phyloP scores from a whole-genome alignment of 2,329 filamentous ascomycete species.

The Sarocladiaceae sp. region DNA sequence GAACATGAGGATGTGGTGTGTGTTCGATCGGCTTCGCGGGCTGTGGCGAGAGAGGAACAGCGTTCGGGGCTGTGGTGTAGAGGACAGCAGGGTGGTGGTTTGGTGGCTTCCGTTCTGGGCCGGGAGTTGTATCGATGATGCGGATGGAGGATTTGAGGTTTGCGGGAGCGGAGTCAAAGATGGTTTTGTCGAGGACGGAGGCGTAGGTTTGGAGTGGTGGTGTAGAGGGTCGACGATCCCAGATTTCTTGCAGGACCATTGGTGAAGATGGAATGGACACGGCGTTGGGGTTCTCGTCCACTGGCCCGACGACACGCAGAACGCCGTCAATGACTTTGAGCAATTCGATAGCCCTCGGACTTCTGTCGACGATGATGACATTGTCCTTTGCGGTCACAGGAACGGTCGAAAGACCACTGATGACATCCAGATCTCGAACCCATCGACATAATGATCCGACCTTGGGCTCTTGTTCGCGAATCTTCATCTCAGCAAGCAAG shows the following conservation, averaged over 20 bases:
- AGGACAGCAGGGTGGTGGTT: constrained; percentile 65
- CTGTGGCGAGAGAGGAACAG: constrained; percentile 45
- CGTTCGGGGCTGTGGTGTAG: constrained; percentile 55
- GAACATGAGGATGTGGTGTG: constrained; percentile 58
- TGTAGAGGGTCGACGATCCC: constrained; percentile 50
- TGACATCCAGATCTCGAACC: constrained; percentile 67
- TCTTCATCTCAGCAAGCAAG: constrained; percentile 65
- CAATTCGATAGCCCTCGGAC: constrained; percentile 47
- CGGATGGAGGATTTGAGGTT: constrained; percentile 41
- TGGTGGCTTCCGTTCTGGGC: constrained; percentile 58
- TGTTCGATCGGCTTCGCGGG: constrained; percentile 42
- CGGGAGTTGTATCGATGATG: constrained; percentile 58
- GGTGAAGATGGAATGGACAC: constrained; percentile 31
- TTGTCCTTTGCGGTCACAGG: constrained; percentile 34
- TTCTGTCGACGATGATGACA: constrained; percentile 24
- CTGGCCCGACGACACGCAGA: constrained; percentile 57
- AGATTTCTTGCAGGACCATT: constrained; percentile 55
- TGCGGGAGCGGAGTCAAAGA: constrained; percentile 37
- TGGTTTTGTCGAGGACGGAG: constrained; percentile 55
- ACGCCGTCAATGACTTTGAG: constrained; percentile 61
- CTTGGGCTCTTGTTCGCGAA: constrained; percentile 61
- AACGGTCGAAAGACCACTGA: constrained; percentile 59
- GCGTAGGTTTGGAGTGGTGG: constrained; percentile 44
- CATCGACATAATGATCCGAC: constrained; percentile 67
- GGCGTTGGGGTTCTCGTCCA: constrained; percentile 41